Evolutionary conservation across 352 stramenopile species (phyloP).

Genomic region (Phytophthora crassamura): DNA sequence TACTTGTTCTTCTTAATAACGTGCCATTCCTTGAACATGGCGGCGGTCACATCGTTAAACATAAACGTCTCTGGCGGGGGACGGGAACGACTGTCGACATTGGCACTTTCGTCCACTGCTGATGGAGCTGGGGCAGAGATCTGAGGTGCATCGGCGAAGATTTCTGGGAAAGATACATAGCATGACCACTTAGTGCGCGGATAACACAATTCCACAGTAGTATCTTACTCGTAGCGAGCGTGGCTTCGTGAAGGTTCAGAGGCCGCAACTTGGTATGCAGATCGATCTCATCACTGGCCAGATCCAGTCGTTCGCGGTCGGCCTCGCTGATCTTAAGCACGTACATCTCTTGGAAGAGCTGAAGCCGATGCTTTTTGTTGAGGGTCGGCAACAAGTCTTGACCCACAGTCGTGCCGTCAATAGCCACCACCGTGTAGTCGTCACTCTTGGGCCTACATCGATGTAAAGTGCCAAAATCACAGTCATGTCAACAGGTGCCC

Average conservation of each 20-base stretch:
- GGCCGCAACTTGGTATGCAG: slow-evolving; percentile 87
- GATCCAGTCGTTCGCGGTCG: slow-evolving; percentile 80
- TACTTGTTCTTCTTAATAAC: slow-evolving; percentile 94
- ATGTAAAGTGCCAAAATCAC: neutral
- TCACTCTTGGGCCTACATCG: slow-evolving; percentile 84
- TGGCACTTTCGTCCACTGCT: slow-evolving; percentile 68
- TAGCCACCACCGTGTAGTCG: slow-evolving; percentile 89
- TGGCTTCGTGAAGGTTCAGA: slow-evolving; percentile 89
- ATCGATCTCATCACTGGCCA: slow-evolving; percentile 87
- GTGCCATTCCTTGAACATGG: slow-evolving; percentile 92
- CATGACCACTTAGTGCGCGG: neutral
- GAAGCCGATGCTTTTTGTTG: slow-evolving; percentile 87
- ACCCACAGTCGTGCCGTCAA: slow-evolving; percentile 79
- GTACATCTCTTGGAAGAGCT: slow-evolving; percentile 89
- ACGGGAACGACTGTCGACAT: slow-evolving; percentile 69
- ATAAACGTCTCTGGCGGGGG: slow-evolving; percentile 89
- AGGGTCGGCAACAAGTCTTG: slow-evolving; percentile 87
- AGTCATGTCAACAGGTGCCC: slow-evolving; percentile 5
- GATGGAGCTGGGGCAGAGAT: slow-evolving; percentile 71
- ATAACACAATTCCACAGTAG: slow-evolving; percentile 1
- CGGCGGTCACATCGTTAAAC: slow-evolving; percentile 91
- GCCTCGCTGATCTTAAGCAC: slow-evolving; percentile 90
- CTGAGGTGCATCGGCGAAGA: slow-evolving; percentile 86
- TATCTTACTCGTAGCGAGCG: slow-evolving; percentile 80
- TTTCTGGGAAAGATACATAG: slow-evolving; percentile 54